Evolutionary conservation across 2,329 filamentous ascomycete genomes (phyloP).

Genomic region (Diaporthe sp.): DNA sequence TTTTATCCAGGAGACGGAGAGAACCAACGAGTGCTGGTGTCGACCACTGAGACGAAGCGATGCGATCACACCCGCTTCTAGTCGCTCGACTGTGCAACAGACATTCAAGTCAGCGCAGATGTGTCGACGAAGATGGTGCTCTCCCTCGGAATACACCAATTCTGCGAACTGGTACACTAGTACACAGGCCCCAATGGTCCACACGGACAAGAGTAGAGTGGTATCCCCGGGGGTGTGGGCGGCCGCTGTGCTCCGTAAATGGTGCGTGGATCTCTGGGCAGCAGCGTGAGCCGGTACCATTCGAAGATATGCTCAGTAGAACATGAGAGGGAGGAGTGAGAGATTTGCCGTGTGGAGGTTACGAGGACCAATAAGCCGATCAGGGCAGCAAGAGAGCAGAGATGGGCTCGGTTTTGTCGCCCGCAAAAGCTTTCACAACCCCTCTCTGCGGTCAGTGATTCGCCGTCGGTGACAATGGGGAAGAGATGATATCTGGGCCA

Average conservation of each 20-base stretch:
- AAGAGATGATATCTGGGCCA: slow-evolving; percentile 32
- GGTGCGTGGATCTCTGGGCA: slow-evolving; percentile 9
- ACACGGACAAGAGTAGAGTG: not conserved
- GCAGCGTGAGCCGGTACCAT: not conserved
- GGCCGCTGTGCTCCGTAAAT: slow-evolving; percentile 13
- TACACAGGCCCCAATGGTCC: slow-evolving; percentile 5
- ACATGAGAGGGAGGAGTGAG: not conserved
- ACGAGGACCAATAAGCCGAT: slow-evolving; percentile 23
- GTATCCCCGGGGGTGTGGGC: slow-evolving; percentile 5
- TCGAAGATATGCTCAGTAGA: not conserved
- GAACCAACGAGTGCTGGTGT: not conserved
- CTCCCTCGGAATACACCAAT: not conserved
- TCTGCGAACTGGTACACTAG: not conserved
- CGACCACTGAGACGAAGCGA: slow-evolving; percentile 18
- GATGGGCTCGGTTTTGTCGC: not conserved
- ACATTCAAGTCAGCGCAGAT: not conserved
- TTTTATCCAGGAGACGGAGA: slow-evolving; percentile 12
- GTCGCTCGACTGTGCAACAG: slow-evolving; percentile 12
- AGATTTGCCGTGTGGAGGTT: slow-evolving; percentile 20
- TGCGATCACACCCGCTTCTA: not conserved
- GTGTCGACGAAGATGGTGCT: not conserved
- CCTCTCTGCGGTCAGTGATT: slow-evolving; percentile 33
- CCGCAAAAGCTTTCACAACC: slow-evolving; percentile 2
- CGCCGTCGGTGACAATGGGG: slow-evolving; percentile 19
- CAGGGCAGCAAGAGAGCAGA: not conserved